A percentile compares a stretch with the other conserved stretches of the same genome.
These are phyloP conservation scores for Cupressus sempervirens DNA, from an alignment of 75 land plant species.

Conservation along the genomic window DNA sequence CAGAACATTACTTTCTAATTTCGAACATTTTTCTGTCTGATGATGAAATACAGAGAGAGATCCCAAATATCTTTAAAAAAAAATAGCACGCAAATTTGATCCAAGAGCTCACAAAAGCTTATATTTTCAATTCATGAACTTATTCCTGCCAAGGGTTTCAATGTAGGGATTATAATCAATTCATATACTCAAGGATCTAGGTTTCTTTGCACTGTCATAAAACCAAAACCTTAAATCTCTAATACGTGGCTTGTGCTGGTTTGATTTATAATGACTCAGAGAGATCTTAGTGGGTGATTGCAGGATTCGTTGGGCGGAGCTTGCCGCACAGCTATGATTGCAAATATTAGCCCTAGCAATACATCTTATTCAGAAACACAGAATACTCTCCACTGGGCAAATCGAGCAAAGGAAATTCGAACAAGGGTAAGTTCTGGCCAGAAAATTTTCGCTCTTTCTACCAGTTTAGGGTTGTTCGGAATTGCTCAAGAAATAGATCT, in stretches of 20 bases:
- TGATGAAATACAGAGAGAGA: no score
- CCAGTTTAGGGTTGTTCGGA: not conserved
- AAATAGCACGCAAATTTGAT: no score
- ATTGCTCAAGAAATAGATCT: not conserved
- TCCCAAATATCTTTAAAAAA: no score
- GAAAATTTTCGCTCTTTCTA: not conserved
- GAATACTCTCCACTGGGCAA: constrained; percentile 30
- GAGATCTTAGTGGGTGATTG: not conserved
- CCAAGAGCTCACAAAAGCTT: no score
- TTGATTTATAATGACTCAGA: not conserved
- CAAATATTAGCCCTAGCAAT: constrained; percentile 21
- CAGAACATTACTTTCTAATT: no score
- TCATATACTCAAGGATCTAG: not conserved
- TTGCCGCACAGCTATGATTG: constrained; percentile 30
- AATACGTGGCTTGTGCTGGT: not conserved
- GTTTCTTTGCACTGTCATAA: not conserved
- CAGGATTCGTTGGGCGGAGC: constrained; percentile 34
- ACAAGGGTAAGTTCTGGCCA: constrained; percentile 15
- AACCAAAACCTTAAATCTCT: not conserved
- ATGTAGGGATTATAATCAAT: no score
- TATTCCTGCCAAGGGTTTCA: no score
- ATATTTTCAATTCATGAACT: no score
- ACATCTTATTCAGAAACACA: constrained; percentile 25
- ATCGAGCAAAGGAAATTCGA: constrained; percentile 28
- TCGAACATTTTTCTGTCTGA: no score